These are phyloP conservation scores for Phaseolus lunatus DNA, from an alignment of 306 rosid genomes.

Conservation along the genomic window DNA sequence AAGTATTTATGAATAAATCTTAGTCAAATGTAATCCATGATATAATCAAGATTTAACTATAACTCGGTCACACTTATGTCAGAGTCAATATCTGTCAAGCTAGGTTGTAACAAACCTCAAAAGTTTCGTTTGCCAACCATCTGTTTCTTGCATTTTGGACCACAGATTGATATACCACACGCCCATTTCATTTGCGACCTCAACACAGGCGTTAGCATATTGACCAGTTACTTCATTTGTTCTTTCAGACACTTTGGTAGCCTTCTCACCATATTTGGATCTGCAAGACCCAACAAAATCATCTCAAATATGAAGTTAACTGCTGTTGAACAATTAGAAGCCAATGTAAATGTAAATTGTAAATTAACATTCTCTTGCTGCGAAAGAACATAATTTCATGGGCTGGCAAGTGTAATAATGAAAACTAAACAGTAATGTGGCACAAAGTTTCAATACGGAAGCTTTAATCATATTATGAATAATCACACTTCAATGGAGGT, in stretches of 20 bases:
- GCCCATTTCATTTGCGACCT: conserved; percentile 73
- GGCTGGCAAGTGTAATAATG: no score
- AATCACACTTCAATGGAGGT: conserved; percentile 2
- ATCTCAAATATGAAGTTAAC: conserved; percentile 33
- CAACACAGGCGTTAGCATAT: conserved; percentile 79
- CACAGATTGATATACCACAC: conserved; percentile 69
- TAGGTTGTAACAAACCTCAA: conserved; percentile 66
- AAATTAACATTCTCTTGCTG: conserved; percentile 30
- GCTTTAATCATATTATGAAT: conserved; percentile 18
- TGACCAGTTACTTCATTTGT: conserved; percentile 79
- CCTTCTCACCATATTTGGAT: conserved; percentile 75
- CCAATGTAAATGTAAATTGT: conserved; percentile 11
- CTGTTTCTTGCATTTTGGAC: conserved; percentile 94
- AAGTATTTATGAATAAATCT: no score
- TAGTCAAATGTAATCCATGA: conserved; percentile 28
- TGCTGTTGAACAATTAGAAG: conserved; percentile 21
- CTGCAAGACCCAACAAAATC: conserved; percentile 55
- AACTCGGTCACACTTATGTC: conserved; percentile 18
- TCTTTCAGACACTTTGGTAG: conserved; percentile 71
- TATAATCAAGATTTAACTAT: conserved; percentile 17
- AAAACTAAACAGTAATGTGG: neutral
- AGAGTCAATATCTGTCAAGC: conserved; percentile 21
- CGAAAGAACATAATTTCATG: no score
- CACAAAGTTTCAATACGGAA: conserved; percentile 5
- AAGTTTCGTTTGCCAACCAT: conserved; percentile 83